Conservation (phyloP, 345 rosid species). For the Anastatica hierochuntica region DNA sequence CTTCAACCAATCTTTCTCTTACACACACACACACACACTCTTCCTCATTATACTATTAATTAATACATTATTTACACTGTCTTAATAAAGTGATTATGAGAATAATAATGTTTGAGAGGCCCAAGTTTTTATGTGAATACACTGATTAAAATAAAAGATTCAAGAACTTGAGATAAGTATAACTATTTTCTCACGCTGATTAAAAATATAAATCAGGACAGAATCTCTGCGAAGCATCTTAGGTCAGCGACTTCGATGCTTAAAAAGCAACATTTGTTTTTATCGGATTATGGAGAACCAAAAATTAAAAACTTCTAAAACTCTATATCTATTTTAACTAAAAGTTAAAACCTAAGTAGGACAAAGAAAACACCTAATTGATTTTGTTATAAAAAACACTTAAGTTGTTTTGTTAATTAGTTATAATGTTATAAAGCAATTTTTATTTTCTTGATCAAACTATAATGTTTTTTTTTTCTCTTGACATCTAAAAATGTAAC, state of each 20-base stretch:
- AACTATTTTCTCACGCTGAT: neutral
- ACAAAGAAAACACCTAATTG: neutral
- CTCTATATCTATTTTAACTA: constrained; percentile 10
- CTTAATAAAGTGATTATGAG: constrained; percentile 14
- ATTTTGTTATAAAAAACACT: neutral
- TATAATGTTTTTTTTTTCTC: neutral
- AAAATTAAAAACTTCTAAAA: neutral
- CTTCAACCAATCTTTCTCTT: constrained; percentile 28
- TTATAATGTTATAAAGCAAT: neutral
- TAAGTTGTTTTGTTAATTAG: neutral
- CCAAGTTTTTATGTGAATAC: constrained; percentile 19
- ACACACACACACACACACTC: constrained; percentile 9
- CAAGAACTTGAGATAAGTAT: constrained; percentile 1
- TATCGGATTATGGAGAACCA: constrained; percentile 5
- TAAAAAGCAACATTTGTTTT: constrained; percentile 26
- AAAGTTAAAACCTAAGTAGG: constrained; percentile 10
- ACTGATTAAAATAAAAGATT: constrained; percentile 18
- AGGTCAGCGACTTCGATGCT: constrained; percentile 28
- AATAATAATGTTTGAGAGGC: constrained; percentile 19
- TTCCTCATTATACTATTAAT: constrained; percentile 9
- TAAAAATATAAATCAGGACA: neutral
- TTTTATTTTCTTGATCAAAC: constrained; percentile 1
- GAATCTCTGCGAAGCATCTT: constrained; percentile 34
- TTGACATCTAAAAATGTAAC: constrained; percentile 13
- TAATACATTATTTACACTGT: neutral